Conservation (phyloP, 23 red algal species). For the Chondrus crispus region DNA sequence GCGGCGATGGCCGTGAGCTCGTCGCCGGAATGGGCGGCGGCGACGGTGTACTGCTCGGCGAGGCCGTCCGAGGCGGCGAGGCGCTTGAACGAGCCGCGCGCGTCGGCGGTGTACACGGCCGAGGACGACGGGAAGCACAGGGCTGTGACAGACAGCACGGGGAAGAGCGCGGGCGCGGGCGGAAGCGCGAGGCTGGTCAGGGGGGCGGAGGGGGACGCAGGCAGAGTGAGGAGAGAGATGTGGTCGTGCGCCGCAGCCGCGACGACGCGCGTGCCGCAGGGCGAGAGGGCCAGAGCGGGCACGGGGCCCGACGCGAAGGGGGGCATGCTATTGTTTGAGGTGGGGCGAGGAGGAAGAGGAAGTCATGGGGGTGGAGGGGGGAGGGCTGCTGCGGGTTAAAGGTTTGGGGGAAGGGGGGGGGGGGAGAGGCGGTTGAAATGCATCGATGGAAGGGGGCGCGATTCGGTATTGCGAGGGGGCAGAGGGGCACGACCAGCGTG, state of each 20-base stretch:
- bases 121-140: not conserved
- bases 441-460: no score
- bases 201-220: not conserved
- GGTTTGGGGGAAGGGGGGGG: no score
- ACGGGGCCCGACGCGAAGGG: not conserved
- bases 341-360: not conserved
- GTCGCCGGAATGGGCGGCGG: slow-evolving; percentile 42
- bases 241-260: not conserved
- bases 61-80: not conserved
- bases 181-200: not conserved
- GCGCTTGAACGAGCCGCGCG: slow-evolving; percentile 39
- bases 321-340: not conserved
- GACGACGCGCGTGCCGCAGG: not conserved
- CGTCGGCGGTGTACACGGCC: slow-evolving; percentile 25
- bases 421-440: no score
- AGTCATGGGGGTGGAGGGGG: no score
- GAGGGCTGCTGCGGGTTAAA: no score
- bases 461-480: no score
- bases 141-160: not conserved
- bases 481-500: no score
- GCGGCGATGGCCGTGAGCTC: slow-evolving; percentile 64
- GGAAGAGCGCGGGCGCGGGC: not conserved
- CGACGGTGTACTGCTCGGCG: slow-evolving; percentile 24
- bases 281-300: not conserved
- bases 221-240: not conserved